Base-by-base conservation (phyloP, 495 filamentous ascomycete genomes). In the Neurospora africana region DNA sequence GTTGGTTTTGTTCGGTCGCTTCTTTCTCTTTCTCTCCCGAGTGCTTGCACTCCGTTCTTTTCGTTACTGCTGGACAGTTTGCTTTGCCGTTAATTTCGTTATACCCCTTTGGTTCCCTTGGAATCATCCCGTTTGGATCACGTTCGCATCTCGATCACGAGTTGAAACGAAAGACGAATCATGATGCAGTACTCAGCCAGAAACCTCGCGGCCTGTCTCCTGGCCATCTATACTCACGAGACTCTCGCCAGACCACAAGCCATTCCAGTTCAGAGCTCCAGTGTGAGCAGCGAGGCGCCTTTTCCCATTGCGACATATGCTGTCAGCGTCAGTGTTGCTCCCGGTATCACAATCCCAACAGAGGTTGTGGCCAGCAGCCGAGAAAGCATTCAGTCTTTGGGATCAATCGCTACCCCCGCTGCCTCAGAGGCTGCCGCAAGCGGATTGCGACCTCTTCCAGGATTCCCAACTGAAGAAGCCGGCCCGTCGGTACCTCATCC, bases 1-100 rank as follows among this genome's bases (percentile, higher is more conserved):
- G 47, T 53, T 69, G 30, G n/a, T n/a, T 74, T 37, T 69, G 13
- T 71, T 70, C 40, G 39, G 36, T 72, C 27, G 71, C 37, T 68
- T 71, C 36, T 36, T 70, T 37, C 43, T 73, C 53, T 71, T 72
- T 68, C n/a, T 69, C 47, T 15, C 21, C 13, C 27, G 53, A 65
- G 53, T 65, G 53, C 53, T 19, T 65, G 53, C 53, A 65, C 27
- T 33, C 53, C 40, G 13, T 80, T 78, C 74, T 70, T 68, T 80
- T 78, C 74, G 72, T 75, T 72, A 77, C 79, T 79, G 76, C 79
- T 74, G 76, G 78, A 68, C 78, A 80, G 78, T 39, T 37, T 74
- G 44, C 69, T 73, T 72, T 73, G 53, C 53, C 3, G 13, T 61
- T 30, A 4, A 33, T 65, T 65, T 9, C 27, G 7, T 19, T 65